These are phyloP conservation scores for Pyrenophora seminiperda DNA, from an alignment of 2,329 filamentous ascomycete species.

Conservation along the genomic window DNA sequence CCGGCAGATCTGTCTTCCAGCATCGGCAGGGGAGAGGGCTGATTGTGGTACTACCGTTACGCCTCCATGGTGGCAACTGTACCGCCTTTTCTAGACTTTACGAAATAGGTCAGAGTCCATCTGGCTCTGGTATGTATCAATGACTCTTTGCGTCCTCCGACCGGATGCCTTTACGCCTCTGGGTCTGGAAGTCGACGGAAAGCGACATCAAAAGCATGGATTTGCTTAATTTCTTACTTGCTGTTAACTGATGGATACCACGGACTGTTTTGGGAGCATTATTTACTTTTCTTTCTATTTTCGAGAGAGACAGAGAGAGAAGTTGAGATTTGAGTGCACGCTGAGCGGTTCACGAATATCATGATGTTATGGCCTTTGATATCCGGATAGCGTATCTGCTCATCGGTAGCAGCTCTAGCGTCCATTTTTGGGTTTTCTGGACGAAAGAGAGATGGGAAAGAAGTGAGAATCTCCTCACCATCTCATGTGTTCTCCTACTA, in stretches of 20 bases:
- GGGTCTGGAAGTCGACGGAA: slow-evolving; percentile 6
- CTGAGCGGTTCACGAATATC: slow-evolving; percentile 50
- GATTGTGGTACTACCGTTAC: background rate
- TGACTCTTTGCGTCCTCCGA: slow-evolving; percentile 5
- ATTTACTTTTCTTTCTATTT: slow-evolving; percentile 35
- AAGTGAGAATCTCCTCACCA: slow-evolving; percentile 20
- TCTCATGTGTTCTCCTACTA: slow-evolving; percentile 11
- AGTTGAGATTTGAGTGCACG: slow-evolving; percentile 36
- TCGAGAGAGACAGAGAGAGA: slow-evolving; percentile 28
- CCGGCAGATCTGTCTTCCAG: slow-evolving; percentile 6
- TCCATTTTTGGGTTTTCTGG: slow-evolving; percentile 28
- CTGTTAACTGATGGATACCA: slow-evolving; percentile 43
- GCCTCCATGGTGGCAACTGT: background rate
- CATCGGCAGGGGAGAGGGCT: background rate
- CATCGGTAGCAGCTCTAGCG: slow-evolving; percentile 35
- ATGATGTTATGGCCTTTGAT: slow-evolving; percentile 51
- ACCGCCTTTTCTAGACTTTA: background rate
- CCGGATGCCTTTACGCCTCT: slow-evolving; percentile 6
- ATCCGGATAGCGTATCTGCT: slow-evolving; percentile 45
- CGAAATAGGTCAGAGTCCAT: slow-evolving; percentile 3
- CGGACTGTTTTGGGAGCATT: slow-evolving; percentile 33
- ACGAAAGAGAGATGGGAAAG: slow-evolving; percentile 24
- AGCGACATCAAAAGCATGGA: slow-evolving; percentile 38
- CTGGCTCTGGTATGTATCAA: slow-evolving; percentile 3
- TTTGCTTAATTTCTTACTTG: slow-evolving; percentile 41